These are phyloP conservation scores for Obba rivulosa DNA, from an alignment of 768 basidiomycete species.

Conservation along the genomic window DNA sequence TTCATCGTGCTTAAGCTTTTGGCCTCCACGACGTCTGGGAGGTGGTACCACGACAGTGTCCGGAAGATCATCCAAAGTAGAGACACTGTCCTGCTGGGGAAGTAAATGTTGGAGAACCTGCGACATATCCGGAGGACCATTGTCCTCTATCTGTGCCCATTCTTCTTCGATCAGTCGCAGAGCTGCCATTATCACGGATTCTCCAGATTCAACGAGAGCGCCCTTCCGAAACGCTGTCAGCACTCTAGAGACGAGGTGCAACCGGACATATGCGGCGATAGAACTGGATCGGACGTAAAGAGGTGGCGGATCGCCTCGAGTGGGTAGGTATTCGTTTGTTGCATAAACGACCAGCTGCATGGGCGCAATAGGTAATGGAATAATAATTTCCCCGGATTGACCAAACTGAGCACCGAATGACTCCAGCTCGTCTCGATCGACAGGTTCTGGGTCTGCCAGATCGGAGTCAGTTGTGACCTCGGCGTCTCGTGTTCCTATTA, in stretches of 20 bases:
- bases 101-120: constrained; percentile 59
- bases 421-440: constrained; percentile 24
- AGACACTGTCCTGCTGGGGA: constrained; percentile 17
- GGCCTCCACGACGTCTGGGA: constrained; percentile 17
- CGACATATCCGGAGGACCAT: constrained; percentile 74
- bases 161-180: constrained; percentile 67
- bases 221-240: constrained; percentile 49
- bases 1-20: constrained; percentile 28
- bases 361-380: constrained; percentile 62
- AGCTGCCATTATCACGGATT: constrained; percentile 67
- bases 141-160: constrained; percentile 60
- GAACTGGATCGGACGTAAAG: constrained; percentile 70
- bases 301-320: constrained; percentile 48
- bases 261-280: constrained; percentile 74
- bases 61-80: constrained; percentile 3
- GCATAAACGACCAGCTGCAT: constrained; percentile 65
- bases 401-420: constrained; percentile 44
- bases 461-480: not conserved
- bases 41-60: not conserved
- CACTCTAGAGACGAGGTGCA: constrained; percentile 70
- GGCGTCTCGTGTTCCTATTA: constrained; percentile 41
- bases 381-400: constrained; percentile 42
- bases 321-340: constrained; percentile 42
- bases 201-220: constrained; percentile 56
- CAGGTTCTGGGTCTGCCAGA: constrained; percentile 36